Evolutionary conservation across 2,329 filamentous ascomycete species (phyloP), one percentile per base, ranked within the genome.

Genomic region (Penicillium sp.): DNA sequence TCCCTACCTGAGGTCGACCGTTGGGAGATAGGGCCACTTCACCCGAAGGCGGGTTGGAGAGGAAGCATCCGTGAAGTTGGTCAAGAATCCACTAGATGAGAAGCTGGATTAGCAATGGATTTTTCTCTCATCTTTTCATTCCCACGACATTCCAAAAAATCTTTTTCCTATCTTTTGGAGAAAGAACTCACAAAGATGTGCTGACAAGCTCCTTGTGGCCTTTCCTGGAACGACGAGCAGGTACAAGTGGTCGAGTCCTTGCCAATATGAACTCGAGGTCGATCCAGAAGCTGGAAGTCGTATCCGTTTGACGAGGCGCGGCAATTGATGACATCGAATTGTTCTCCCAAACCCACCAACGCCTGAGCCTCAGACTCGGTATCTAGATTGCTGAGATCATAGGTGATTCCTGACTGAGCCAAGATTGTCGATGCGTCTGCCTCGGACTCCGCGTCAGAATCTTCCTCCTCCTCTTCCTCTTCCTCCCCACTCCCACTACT

Each of bases 151-250:
- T n/a, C n/a, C n/a, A n/a, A n/a, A n/a, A n/a, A n/a, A n/a, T n/a
- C n/a, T n/a, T n/a, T n/a, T n/a, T n/a, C n/a, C n/a, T n/a, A n/a
- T n/a, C n/a, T n/a, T n/a, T n/a, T n/a, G n/a, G n/a, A n/a, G n/a
- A n/a, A n/a, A 28, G 24, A 23, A 69, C 74, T 71, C 57, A 76
- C 74, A 60, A 74, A 76, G 36, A 77, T 74, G 63, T 77, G 74
- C 43, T 73, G 71, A 51, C 74, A 77, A 13, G 74, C 73, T 45
- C 67, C 64, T 24, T 66, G 60, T 4, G 67, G 60, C 16, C 55
- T 64, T 44, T 61, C 57, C 26, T 60, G 54, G 48, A 72, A 77
- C 29, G 67, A 67, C n/a, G 57, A 58, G 44, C 74, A 77, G 31
- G 70, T 72, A 54, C 74, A 77, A 42, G 65, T 69, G 46, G 66